Evolutionary conservation across 1,284 basidiomycete genomes (phyloP), one percentile per base, ranked within the genome.

Genomic region (Irpex sp.): DNA sequence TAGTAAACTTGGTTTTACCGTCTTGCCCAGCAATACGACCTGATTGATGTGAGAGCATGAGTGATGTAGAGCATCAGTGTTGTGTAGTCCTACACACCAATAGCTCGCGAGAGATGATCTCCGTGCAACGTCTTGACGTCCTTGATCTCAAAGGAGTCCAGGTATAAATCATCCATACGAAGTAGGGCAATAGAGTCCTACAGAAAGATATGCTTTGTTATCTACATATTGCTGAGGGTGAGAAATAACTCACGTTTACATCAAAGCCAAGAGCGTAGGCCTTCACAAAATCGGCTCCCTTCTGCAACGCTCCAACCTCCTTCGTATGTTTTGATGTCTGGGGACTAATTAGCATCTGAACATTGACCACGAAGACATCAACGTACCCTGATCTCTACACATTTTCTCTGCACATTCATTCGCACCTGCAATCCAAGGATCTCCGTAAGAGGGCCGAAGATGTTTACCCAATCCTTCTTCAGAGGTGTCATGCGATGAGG

Each of bases 121-220:
- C 97, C 97, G 67, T 98, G 95, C 3, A 99, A 82, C 0, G 95
- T 97, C 79, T 99, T 99, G 63, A 99, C 95, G 70, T 99, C 97
- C 76, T 98, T 99, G 77, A 99, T 96, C 78, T 99, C 95, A 70
- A 98, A 98, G 0, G 95, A 96, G 74, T 98, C 97, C 51, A 99
- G 89, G 76, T 98, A 99, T 13, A 99, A 84, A 75, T 99, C 97
- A 73, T 99, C 97, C 71, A 99, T 78, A 66, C 97, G 88, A 35
- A 99, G 84, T 7, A 99, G 87, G 1, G 97, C 97, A 67, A 99
- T 93, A 1, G 97, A 90, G 71, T 99, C 97, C 92, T 99, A 70
- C 8, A 11, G 15, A 66, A 67, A 37, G 58, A 21, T 17, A 50
- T 43, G 47, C 51, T 60, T 51, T 33, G 47, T 26, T 57, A n/a